Conservation (phyloP, 2,329 filamentous ascomycete species). For the Cladosporium cucumerinum region DNA sequence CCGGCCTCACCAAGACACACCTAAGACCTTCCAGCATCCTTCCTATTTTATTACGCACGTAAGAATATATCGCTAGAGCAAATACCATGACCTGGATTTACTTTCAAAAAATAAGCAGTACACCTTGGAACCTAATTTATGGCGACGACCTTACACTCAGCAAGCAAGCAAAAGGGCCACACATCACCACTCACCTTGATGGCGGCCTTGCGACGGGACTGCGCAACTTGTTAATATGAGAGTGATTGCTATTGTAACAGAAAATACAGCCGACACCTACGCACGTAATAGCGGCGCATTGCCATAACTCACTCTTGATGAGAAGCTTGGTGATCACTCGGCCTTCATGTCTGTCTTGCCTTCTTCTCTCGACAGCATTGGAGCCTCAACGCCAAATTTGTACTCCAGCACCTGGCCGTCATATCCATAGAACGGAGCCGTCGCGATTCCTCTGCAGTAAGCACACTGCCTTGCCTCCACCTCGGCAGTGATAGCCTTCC, state of each 20-base stretch:
- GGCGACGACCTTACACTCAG: background rate
- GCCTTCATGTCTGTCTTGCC: background rate
- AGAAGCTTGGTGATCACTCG: background rate
- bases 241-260: background rate
- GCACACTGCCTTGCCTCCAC: background rate
- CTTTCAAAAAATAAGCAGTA: no score
- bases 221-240: background rate
- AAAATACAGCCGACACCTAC: background rate
- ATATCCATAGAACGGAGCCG: background rate
- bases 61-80: background rate
- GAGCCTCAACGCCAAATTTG: background rate
- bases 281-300: background rate
- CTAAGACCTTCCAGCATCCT: background rate
- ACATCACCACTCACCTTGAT: background rate
- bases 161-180: background rate
- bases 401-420: background rate
- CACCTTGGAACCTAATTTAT: background rate
- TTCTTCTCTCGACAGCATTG: background rate
- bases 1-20: background rate
- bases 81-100: no score
- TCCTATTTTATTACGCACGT: background rate
- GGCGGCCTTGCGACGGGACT: background rate
- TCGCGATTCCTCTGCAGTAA: background rate
- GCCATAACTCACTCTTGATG: background rate
- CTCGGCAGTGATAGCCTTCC: background rate